Percentiles rank a stretch among this genome's conserved stretches.
Evolutionary conservation across 2,329 filamentous ascomycete genomes (phyloP).

Genomic region (Phyllosticta citribraziliensis): DNA sequence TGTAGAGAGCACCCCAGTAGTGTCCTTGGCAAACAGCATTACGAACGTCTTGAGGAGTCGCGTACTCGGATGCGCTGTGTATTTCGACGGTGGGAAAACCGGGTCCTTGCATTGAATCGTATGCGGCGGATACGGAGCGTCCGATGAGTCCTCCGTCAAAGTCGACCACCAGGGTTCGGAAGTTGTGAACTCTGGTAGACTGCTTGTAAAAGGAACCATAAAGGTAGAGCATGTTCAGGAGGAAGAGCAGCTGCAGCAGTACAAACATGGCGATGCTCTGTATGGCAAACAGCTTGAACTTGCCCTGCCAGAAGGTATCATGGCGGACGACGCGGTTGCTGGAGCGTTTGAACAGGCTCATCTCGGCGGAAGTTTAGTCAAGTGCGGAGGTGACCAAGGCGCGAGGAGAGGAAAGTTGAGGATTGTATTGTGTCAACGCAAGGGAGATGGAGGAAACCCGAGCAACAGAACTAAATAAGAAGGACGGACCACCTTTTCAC

Average conservation of each 20-base stretch:
- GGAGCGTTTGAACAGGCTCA: slow-evolving; percentile 4
- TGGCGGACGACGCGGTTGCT: slow-evolving; percentile 1
- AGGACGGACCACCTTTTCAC: neutral
- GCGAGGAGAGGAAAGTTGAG: neutral
- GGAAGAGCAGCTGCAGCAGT: slow-evolving; percentile 27
- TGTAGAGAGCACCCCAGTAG: slow-evolving; percentile 25
- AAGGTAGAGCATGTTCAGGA: slow-evolving; percentile 26
- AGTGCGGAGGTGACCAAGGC: neutral
- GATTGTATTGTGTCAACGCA: neutral
- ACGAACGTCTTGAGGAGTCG: slow-evolving; percentile 18
- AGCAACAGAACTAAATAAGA: neutral
- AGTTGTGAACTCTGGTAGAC: slow-evolving; percentile 21
- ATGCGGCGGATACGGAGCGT: slow-evolving; percentile 23
- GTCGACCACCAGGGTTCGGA: slow-evolving; percentile 29
- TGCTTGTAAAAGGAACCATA: slow-evolving; percentile 30
- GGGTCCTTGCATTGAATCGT: slow-evolving; percentile 18
- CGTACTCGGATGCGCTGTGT: slow-evolving; percentile 17
- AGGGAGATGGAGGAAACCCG: neutral
- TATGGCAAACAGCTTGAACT: slow-evolving; percentile 1
- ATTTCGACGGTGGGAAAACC: slow-evolving; percentile 26
- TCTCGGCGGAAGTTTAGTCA: neutral
- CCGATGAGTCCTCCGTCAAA: slow-evolving; percentile 30
- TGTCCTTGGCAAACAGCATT: slow-evolving; percentile 27
- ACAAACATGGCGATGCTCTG: neutral
- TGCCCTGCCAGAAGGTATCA: slow-evolving; percentile 6